Conservation (phyloP, 345 rosid species). For the Arabidopsis arenosa region DNA sequence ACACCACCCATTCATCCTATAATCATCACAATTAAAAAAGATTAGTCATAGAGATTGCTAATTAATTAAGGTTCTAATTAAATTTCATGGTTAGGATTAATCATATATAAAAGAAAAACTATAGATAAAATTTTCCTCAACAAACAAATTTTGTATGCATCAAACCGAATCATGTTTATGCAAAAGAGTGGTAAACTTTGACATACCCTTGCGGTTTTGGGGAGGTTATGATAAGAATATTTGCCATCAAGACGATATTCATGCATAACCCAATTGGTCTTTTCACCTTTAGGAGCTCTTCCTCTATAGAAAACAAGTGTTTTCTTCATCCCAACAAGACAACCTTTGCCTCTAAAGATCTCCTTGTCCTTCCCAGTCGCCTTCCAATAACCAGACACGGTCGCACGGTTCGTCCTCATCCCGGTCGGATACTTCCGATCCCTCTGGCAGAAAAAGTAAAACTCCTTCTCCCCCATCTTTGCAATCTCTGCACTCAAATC, state of each 20-base stretch:
- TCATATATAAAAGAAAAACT: background rate
- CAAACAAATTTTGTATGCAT: slow-evolving; percentile 13
- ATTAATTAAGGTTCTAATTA: background rate
- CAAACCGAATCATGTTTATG: background rate
- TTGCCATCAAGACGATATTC: slow-evolving; percentile 91
- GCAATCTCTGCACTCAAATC: slow-evolving; percentile 66
- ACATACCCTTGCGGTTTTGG: slow-evolving; percentile 70
- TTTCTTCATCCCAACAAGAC: slow-evolving; percentile 98
- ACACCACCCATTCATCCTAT: slow-evolving; percentile 96
- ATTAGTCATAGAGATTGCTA: slow-evolving; percentile 7
- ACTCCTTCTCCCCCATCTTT: slow-evolving; percentile 96
- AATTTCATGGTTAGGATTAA: slow-evolving; percentile 16
- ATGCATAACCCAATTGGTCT: slow-evolving; percentile 96
- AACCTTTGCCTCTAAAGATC: slow-evolving; percentile 67
- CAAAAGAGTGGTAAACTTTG: background rate
- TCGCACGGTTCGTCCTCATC: slow-evolving; percentile 94
- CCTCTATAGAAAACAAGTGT: slow-evolving; percentile 96
- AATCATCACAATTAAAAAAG: slow-evolving; percentile 9
- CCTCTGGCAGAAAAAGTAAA: slow-evolving; percentile 92
- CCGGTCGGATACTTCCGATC: slow-evolving; percentile 98
- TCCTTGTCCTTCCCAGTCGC: slow-evolving; percentile 96
- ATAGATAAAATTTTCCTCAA: background rate
- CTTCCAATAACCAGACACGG: slow-evolving; percentile 93
- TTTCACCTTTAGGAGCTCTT: slow-evolving; percentile 98
- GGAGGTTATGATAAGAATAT: slow-evolving; percentile 71